Conservation (phyloP, 192 early-diverging fungal genomes). For the Backusella psychrophila region DNA sequence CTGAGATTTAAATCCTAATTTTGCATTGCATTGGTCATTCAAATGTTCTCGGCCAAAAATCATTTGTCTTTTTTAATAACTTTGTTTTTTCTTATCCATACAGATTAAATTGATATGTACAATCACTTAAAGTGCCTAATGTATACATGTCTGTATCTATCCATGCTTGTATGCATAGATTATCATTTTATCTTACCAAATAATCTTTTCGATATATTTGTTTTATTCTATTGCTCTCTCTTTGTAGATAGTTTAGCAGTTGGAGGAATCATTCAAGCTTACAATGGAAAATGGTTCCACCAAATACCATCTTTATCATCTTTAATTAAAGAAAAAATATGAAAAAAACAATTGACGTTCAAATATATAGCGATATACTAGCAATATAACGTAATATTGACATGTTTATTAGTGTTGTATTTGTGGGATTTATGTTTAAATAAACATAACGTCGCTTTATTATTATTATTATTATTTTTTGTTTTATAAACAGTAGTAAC, state of each 20-base stretch:
- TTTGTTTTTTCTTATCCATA: no score
- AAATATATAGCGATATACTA: neutral
- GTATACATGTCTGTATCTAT: neutral
- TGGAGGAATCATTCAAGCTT: neutral
- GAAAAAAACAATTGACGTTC: neutral
- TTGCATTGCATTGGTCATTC: neutral
- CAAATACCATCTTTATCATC: neutral
- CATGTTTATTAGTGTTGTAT: neutral
- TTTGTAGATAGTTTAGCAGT: neutral
- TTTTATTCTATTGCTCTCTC: neutral
- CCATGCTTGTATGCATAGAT: neutral
- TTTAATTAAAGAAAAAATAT: neutral
- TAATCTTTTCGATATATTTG: neutral
- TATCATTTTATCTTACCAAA: neutral
- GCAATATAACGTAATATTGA: neutral
- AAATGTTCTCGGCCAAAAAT: neutral
- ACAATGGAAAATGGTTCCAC: neutral
- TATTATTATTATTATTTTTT: neutral
- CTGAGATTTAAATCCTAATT: neutral
- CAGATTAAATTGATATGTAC: neutral
- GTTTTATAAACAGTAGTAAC: neutral
- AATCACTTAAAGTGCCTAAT: neutral
- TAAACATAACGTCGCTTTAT: neutral
- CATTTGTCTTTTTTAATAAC: neutral
- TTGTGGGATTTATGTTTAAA: neutral